A percentile compares a stretch with the other conserved stretches of the same genome.
Evolutionary conservation across 2,329 filamentous ascomycete species (phyloP).

Genomic region (Penicillium sp.): DNA sequence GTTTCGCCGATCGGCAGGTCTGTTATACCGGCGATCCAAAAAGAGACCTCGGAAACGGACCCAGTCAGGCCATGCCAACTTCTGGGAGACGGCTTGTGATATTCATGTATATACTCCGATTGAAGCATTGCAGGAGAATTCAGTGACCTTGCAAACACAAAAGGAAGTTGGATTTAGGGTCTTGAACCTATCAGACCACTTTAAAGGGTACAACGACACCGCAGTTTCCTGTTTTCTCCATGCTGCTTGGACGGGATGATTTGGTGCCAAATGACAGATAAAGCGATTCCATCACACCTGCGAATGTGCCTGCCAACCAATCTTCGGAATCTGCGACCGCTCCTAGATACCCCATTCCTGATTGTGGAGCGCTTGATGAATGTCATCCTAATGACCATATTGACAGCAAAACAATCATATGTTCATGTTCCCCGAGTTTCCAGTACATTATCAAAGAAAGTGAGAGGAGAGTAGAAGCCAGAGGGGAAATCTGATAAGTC

Average conservation of each 20-base stretch:
- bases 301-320: too few species aligned
- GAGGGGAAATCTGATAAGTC: neutral
- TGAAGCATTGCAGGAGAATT: slow-evolving; percentile 34
- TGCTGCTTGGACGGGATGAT: too few species aligned
- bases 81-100: slow-evolving; percentile 33
- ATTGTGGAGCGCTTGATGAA: neutral
- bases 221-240: slow-evolving; percentile 9
- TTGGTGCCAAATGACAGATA: too few species aligned
- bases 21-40: too few species aligned
- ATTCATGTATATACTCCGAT: slow-evolving; percentile 27
- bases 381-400: neutral
- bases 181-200: slow-evolving; percentile 37
- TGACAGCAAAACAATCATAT: neutral
- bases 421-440: neutral
- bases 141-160: slow-evolving; percentile 36
- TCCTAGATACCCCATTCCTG: too few species aligned
- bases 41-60: too few species aligned
- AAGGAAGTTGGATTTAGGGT: slow-evolving; percentile 15
- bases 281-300: too few species aligned
- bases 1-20: too few species aligned
- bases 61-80: neutral
- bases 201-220: slow-evolving; percentile 34
- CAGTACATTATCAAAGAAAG: neutral
- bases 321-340: too few species aligned
- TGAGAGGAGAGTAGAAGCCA: neutral